Base-by-base conservation (phyloP, 192 early-diverging fungal genomes). In the Podila verticillata region DNA sequence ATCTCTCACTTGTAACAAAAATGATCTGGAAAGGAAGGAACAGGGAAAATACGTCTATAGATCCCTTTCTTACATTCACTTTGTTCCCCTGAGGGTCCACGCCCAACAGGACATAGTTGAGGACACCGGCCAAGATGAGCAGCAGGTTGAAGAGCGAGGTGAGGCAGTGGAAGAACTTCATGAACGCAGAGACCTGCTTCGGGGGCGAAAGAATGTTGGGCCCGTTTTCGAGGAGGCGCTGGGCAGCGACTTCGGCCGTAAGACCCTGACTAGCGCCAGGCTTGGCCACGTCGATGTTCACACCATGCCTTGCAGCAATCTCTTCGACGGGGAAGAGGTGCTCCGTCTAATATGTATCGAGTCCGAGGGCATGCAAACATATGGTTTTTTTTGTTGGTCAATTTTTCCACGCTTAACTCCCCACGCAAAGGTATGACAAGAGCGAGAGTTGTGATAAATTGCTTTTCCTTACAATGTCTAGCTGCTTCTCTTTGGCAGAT, bases 171-270 rank as follows among this genome's bases (percentile, higher is more conserved):
- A 97, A 39, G 72, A 91, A 98, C 62, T 90, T 90, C 32, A 94
- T 72, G 57, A 95, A 72, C 47, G 92, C 87, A 54, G 92, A 93
- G 57, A 86, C 88, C 67, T 89, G 93, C 80, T 94, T 94, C 28
- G 95, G 95, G 30, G 97, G 97, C 10, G 93, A 89, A 36, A 98
- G 87, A 35, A 90, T 82, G 81, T 98, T 98, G 20, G 89, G 95
- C 0, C 97, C 97, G 61, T 95, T 79, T 57, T 87, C 82, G 5
- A 65, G 64, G 57, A 97, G 73, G 12, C 93, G 82, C 35, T 89
- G 74, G 4, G 84, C 81, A 20, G 94, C 95, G 35, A 90, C 88
- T 19, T 72, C 75, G 5, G 83, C 31, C 20, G 84, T 78, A n/a
- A 98, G 84, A 2, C 97, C 97, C 30, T 72, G 49, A 6, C 94